A percentile compares a stretch with the other conserved stretches of the same genome.
These are phyloP conservation scores for Hortaea sp. DNA, from an alignment of 2,329 filamentous ascomycete genomes.

Conservation along the genomic window DNA sequence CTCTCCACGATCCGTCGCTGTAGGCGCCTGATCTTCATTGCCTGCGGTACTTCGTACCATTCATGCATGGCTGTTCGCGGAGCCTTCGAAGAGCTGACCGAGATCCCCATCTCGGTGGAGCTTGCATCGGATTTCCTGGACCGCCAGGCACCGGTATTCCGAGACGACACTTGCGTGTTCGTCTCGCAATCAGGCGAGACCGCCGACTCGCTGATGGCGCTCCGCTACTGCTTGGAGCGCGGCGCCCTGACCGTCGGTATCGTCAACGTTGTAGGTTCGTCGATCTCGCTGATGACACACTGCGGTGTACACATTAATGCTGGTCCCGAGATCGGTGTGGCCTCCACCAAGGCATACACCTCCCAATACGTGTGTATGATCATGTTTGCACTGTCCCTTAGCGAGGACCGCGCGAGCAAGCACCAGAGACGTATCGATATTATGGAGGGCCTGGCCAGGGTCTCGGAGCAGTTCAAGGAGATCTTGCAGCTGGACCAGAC, in stretches of 20 bases:
- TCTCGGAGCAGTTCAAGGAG: conserved; percentile 85
- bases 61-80: conserved; percentile 99
- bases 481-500: conserved; percentile 83
- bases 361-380: conserved; percentile 99
- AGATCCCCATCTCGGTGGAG: conserved; percentile 96
- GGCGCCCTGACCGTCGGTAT: conserved; percentile 95
- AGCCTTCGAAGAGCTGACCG: conserved; percentile 93
- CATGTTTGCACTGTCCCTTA: conserved; percentile 96
- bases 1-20: conserved; percentile 94
- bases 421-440: conserved; percentile 85
- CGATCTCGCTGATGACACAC: conserved; percentile 96
- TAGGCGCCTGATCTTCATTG: conserved; percentile 96
- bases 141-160: conserved; percentile 92
- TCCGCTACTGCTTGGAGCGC: conserved; percentile 95
- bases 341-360: conserved; percentile 98
- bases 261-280: conserved; percentile 96
- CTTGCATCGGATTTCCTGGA: conserved; percentile 97
- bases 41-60: conserved; percentile 96
- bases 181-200: conserved; percentile 99
- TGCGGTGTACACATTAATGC: conserved; percentile 99
- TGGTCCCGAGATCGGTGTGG: conserved; percentile 95
- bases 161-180: conserved; percentile 97
- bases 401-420: conserved; percentile 95
- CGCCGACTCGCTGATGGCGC: conserved; percentile 91
- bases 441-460: conserved; percentile 79